Evolutionary conservation across 2,329 filamentous ascomycete species (phyloP).

Genomic region (Thermomyces lanuginosus): DNA sequence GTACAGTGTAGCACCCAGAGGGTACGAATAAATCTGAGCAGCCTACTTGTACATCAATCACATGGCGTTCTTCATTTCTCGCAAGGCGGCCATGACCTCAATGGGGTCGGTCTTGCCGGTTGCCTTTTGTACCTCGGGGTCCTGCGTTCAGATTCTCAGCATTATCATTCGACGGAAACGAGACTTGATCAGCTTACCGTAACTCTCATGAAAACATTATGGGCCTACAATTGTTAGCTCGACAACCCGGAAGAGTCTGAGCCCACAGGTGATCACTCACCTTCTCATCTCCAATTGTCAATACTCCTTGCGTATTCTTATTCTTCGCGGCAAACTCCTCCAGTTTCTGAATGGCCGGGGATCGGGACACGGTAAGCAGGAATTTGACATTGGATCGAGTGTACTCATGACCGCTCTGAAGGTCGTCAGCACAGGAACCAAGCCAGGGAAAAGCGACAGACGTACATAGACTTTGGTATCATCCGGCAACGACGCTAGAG

Average conservation of each 20-base stretch:
- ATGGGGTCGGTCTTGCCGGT: conserved; percentile 67
- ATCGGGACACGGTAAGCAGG: conserved; percentile 56
- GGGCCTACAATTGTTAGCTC: conserved; percentile 39
- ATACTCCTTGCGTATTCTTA: conserved; percentile 80
- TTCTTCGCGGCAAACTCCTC: conserved; percentile 62
- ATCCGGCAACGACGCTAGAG: conserved; percentile 62
- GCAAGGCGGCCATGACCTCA: conserved; percentile 67
- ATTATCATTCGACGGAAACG: too few relatives aligned
- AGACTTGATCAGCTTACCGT: conserved; percentile 36
- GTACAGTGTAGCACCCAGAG: too few relatives aligned
- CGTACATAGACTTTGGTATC: conserved; percentile 81
- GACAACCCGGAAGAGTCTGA: neutral
- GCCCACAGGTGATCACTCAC: conserved; percentile 29
- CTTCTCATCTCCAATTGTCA: conserved; percentile 96
- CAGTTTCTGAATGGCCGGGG: conserved; percentile 59
- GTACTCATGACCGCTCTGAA: conserved; percentile 84
- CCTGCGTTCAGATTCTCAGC: conserved; percentile 33
- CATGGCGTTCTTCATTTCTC: conserved; percentile 63
- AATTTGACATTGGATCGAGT: conserved; percentile 96
- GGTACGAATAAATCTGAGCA: too few relatives aligned
- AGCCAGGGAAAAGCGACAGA: conserved; percentile 7
- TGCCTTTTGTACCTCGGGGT: conserved; percentile 67
- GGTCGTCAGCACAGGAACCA: neutral
- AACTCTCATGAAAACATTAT: conserved; percentile 94
- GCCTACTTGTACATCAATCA: too few relatives aligned